Evolutionary conservation across 257 asterid genomes (phyloP).

Genomic region (Fraxinus americana): DNA sequence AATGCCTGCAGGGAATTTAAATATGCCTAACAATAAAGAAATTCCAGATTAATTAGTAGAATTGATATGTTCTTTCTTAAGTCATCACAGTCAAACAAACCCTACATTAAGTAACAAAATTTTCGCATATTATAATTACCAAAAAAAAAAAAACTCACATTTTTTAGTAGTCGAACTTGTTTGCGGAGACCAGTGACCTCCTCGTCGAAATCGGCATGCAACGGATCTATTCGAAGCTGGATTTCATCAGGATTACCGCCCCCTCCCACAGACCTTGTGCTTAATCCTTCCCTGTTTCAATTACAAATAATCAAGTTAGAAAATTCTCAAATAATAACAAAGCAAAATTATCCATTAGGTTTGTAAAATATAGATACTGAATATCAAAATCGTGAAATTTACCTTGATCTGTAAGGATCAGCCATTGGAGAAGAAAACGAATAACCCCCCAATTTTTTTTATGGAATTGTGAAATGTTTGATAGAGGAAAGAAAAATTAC

Average conservation of each 20-base stretch:
- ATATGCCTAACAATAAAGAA: not conserved
- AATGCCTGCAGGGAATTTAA: not conserved
- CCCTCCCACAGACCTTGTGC: constrained; percentile 69
- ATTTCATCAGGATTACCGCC: constrained; percentile 70
- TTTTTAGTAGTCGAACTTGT: constrained; percentile 83
- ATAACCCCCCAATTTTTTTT: constrained; percentile 3
- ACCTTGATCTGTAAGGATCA: constrained; percentile 78
- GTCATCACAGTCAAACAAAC: not conserved
- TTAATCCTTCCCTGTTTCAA: constrained; percentile 68
- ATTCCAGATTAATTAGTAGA: not conserved
- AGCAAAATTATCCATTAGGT: not conserved
- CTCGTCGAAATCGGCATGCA: constrained; percentile 69
- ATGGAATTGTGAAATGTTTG: not conserved
- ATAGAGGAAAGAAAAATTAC: not conserved
- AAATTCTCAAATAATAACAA: constrained; percentile 1
- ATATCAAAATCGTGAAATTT: constrained; percentile 11
- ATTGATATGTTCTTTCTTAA: not conserved
- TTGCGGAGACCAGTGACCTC: constrained; percentile 83
- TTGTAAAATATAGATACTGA: not conserved
- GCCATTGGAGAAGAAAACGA: constrained; percentile 38
- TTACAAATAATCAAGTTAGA: constrained; percentile 12
- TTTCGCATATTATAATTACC: not conserved
- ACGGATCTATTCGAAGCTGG: constrained; percentile 88
- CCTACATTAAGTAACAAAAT: not conserved
- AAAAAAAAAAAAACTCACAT: constrained; percentile 39